phyloP scores from a whole-genome alignment of 2,329 filamentous ascomycete species.

The Grosmannia penicillata region DNA sequence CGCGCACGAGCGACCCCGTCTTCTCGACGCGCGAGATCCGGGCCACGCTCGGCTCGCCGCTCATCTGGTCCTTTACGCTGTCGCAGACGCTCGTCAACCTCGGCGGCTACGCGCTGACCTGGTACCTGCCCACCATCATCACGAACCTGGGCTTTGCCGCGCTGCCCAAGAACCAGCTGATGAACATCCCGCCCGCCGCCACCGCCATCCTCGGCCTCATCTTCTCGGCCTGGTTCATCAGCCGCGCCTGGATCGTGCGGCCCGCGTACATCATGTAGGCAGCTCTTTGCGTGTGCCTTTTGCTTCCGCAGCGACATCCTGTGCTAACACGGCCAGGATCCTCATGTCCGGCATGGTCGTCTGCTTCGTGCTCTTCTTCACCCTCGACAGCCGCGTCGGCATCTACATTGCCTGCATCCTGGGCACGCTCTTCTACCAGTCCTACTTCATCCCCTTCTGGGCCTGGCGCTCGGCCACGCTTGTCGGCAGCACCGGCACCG shows the following conservation, averaged over 20 bases:
- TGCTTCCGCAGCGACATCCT: not conserved
- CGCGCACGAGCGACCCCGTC: constrained; percentile 14
- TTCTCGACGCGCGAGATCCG: constrained; percentile 22
- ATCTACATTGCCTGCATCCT: constrained; percentile 29
- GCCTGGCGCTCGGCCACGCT: constrained; percentile 27
- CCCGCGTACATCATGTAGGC: constrained; percentile 1
- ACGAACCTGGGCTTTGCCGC: constrained; percentile 25
- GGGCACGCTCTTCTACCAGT: constrained; percentile 25
- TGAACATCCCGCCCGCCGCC: constrained; percentile 1
- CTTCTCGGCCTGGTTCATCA: constrained; percentile 1
- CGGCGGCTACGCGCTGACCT: constrained; percentile 24
- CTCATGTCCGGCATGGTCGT: constrained; percentile 18
- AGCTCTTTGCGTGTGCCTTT: not conserved
- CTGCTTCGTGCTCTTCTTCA: constrained; percentile 19
- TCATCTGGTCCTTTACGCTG: constrained; percentile 13
- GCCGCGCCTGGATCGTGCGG: not conserved
- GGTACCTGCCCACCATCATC: constrained; percentile 26
- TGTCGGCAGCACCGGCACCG: constrained; percentile 25
- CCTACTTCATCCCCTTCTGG: constrained; percentile 31
- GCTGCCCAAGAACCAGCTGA: constrained; percentile 20
- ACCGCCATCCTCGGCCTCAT: constrained; percentile 1
- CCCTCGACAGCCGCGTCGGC: constrained; percentile 21
- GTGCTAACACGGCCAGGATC: not conserved
- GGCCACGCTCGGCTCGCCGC: constrained; percentile 14
- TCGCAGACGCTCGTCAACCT: constrained; percentile 22